These are phyloP conservation scores for Paragyromitra xinjiangensis DNA, from an alignment of 495 filamentous ascomycete species.

Conservation along the genomic window DNA sequence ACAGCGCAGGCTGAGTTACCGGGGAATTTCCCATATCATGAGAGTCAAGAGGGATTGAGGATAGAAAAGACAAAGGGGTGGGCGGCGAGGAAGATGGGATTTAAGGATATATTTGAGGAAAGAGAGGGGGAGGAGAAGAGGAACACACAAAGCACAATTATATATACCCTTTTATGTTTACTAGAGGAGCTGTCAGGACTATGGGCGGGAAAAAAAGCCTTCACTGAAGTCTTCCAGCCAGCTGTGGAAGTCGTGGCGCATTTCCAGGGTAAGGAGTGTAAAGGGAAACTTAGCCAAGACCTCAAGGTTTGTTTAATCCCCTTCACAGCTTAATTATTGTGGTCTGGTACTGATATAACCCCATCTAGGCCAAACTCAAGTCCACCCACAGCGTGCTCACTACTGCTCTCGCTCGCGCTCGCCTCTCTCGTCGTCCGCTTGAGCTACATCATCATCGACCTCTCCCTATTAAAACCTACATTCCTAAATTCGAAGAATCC, in stretches of 20 bases:
- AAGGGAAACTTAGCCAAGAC: slow-evolving; percentile 61
- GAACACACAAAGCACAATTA: slow-evolving; percentile 60
- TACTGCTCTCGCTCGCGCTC: slow-evolving; percentile 66
- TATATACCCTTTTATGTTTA: slow-evolving; percentile 67
- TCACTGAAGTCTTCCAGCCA: slow-evolving; percentile 75
- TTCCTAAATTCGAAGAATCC: slow-evolving; percentile 95
- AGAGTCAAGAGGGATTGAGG: slow-evolving; percentile 66
- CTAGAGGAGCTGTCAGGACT: slow-evolving; percentile 69
- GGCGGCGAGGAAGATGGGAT: slow-evolving; percentile 60
- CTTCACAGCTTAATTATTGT: neutral
- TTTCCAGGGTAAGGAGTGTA: slow-evolving; percentile 64
- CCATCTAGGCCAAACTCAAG: slow-evolving; percentile 58
- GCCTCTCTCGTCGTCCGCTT: slow-evolving; percentile 74
- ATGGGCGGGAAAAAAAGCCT: slow-evolving; percentile 74
- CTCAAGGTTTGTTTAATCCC: slow-evolving; percentile 47
- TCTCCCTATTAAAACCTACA: slow-evolving; percentile 82
- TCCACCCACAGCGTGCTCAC: slow-evolving; percentile 62
- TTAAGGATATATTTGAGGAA: slow-evolving; percentile 65
- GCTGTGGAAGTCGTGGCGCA: slow-evolving; percentile 66
- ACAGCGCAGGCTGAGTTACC: slow-evolving; percentile 60
- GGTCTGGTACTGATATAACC: slow-evolving; percentile 20
- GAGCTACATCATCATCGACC: slow-evolving; percentile 89
- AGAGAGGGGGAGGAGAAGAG: slow-evolving; percentile 35
- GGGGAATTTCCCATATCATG: slow-evolving; percentile 71
- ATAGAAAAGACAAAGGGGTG: slow-evolving; percentile 59